A percentile compares a stretch with the other conserved stretches of the same genome.
phyloP scores from a whole-genome alignment of 140 eudicot species.

The Senecio squalidus region DNA sequence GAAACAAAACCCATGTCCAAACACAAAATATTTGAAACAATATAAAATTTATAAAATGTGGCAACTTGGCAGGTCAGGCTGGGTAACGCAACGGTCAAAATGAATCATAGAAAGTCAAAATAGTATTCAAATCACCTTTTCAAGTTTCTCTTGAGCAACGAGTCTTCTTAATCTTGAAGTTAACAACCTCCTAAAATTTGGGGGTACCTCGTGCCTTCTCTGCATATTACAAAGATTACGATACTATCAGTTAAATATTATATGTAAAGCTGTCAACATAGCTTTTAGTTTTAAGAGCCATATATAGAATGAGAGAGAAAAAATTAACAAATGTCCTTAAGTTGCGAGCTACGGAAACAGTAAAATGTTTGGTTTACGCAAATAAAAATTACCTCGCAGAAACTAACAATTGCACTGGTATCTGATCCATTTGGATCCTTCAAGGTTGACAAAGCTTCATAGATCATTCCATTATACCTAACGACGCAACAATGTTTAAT shows the following conservation, averaged over 20 bases:
- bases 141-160: slow-evolving; percentile 66
- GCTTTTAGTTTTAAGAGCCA: not conserved
- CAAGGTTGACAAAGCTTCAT: slow-evolving; percentile 58
- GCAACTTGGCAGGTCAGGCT: not conserved
- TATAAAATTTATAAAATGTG: not conserved
- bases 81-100: not conserved
- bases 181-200: slow-evolving; percentile 52
- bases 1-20: not conserved
- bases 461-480: slow-evolving; percentile 64
- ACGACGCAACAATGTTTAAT: slow-evolving; percentile 5
- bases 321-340: no score
- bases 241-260: slow-evolving; percentile 7
- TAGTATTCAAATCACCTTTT: slow-evolving; percentile 48
- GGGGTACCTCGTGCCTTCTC: slow-evolving; percentile 63
- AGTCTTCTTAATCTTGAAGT: slow-evolving; percentile 66
- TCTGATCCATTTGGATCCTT: slow-evolving; percentile 71
- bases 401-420: slow-evolving; percentile 45
- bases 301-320: not conserved
- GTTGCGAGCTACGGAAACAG: not conserved
- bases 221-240: slow-evolving; percentile 28
- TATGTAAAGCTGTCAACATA: not conserved
- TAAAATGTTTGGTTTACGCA: not conserved
- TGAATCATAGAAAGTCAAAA: not conserved
- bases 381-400: slow-evolving; percentile 46
- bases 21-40: not conserved